Evolutionary conservation across 805 yeast species (phyloP).

Genomic region (Kurtzmaniella fragi): DNA sequence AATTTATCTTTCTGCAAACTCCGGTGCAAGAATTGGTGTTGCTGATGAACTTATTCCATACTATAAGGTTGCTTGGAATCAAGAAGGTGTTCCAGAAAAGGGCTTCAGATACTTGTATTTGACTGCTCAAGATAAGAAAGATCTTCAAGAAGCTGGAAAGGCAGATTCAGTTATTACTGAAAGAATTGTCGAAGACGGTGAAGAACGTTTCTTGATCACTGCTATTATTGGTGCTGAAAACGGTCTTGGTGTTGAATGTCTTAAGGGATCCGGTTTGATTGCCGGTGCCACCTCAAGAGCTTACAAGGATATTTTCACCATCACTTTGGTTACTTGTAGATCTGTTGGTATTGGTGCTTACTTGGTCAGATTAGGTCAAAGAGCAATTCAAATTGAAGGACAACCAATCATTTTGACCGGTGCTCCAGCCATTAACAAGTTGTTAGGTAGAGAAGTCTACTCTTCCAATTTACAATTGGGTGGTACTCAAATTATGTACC

Average conservation of each 20-base stretch:
- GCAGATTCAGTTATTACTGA: conserved; percentile 66
- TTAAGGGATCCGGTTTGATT: conserved; percentile 95
- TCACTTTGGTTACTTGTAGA: conserved; percentile 98
- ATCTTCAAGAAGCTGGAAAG: conserved; percentile 56
- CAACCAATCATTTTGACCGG: conserved; percentile 98
- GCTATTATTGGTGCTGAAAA: conserved; percentile 91
- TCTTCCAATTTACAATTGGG: conserved; percentile 96
- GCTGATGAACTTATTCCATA: conserved; percentile 93
- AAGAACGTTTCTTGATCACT: conserved; percentile 73
- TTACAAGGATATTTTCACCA: conserved; percentile 94
- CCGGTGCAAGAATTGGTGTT: conserved; percentile 98
- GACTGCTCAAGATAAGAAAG: conserved; percentile 57
- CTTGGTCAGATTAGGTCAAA: conserved; percentile 95
- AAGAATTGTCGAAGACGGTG: conserved; percentile 77
- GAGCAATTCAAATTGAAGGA: conserved; percentile 98
- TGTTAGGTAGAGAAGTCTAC: conserved; percentile 95
- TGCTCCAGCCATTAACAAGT: conserved; percentile 97
- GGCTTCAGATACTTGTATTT: conserved; percentile 90
- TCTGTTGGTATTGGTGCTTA: conserved; percentile 99
- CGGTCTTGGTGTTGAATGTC: conserved; percentile 97
- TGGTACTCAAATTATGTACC: conserved; percentile 98
- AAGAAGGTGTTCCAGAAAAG: conserved; percentile 63
- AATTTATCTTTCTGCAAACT: conserved; percentile 92
- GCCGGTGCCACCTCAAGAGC: conserved; percentile 99
- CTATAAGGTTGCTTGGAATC: conserved; percentile 92